Conservation (phyloP, 1,284 basidiomycete genomes). For the Malassezia sympodialis region DNA sequence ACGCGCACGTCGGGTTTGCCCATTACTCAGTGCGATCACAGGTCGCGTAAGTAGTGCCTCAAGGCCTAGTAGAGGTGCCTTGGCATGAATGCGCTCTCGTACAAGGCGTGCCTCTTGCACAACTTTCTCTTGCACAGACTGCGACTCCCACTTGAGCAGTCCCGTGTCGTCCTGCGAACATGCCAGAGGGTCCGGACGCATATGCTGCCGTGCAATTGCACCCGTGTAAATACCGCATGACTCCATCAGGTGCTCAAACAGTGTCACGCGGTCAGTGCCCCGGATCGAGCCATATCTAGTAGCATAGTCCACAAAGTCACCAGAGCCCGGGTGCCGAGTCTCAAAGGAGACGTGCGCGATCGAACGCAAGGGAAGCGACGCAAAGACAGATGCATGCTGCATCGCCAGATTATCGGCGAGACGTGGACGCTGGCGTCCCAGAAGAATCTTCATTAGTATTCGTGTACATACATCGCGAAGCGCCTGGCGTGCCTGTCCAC, state of each 20-base stretch:
- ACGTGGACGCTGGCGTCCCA: conserved; percentile 9
- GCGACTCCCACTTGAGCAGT: conserved; percentile 26
- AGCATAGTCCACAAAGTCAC: conserved; percentile 38
- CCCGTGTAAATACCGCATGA: conserved; percentile 29
- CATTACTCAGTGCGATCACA: conserved; percentile 65
- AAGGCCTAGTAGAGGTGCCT: conserved; percentile 30
- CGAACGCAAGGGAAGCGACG: conserved; percentile 20
- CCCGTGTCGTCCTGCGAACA: conserved; percentile 8
- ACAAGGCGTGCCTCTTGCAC: conserved; percentile 15
- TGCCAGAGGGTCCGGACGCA: conserved; percentile 35
- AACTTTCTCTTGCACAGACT: conserved; percentile 2
- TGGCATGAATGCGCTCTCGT: conserved; percentile 18
- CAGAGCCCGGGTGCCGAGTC: conserved; percentile 15
- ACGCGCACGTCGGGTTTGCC: conserved; percentile 77
- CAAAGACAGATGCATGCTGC: conserved; percentile 18
- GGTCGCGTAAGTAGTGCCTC: conserved; percentile 30
- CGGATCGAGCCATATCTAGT: conserved; percentile 43
- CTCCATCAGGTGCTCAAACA: conserved; percentile 40
- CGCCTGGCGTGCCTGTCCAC: conserved; percentile 25
- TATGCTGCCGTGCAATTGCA: conserved; percentile 20
- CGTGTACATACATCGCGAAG: conserved; percentile 15
- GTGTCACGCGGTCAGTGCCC: conserved; percentile 32
- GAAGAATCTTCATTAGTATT: conserved; percentile 8
- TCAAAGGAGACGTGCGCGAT: conserved; percentile 36
- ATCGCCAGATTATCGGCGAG: not conserved